Percentiles rank a stretch among this genome's conserved stretches.
Evolutionary conservation across 1,284 basidiomycete species (phyloP).

Genomic region (Fomitopsis palustris): DNA sequence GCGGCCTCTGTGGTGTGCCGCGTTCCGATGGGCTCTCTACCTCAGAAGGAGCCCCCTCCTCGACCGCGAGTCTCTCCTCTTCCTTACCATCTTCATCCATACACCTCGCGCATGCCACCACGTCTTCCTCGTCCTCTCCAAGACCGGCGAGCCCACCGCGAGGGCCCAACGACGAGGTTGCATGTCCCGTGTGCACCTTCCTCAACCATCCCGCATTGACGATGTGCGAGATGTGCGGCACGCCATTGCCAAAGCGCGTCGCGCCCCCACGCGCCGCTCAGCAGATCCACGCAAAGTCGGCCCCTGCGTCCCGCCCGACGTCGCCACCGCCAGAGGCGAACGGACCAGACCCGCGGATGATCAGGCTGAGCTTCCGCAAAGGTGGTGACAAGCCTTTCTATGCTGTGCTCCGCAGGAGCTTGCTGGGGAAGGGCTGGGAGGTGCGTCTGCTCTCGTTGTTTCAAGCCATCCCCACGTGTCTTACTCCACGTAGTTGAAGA

Average conservation of each 20-base stretch:
- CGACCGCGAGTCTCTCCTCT: conserved; percentile 27
- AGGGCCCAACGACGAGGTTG: conserved; percentile 31
- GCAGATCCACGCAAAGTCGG: conserved; percentile 44
- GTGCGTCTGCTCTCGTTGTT: conserved; percentile 31
- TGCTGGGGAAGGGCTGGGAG: conserved; percentile 84
- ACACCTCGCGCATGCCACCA: conserved; percentile 16
- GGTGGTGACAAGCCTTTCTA: conserved; percentile 90
- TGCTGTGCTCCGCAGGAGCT: conserved; percentile 68
- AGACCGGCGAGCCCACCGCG: conserved; percentile 12
- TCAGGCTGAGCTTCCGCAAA: conserved; percentile 86
- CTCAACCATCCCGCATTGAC: conserved; percentile 79
- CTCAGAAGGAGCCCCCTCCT: conserved; percentile 18
- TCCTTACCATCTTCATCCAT: conserved; percentile 35
- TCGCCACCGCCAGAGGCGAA: conserved; percentile 40
- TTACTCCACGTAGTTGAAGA: not conserved
- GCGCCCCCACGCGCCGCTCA: conserved; percentile 23
- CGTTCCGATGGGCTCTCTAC: conserved; percentile 31
- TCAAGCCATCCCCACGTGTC: not conserved
- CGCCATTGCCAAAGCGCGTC: conserved; percentile 46
- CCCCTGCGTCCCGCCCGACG: conserved; percentile 53
- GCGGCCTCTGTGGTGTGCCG: conserved; percentile 75
- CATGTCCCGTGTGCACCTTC: conserved; percentile 91
- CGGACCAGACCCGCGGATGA: conserved; percentile 31
- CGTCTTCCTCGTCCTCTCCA: conserved; percentile 24
- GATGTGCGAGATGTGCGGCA: conserved; percentile 87